Evolutionary conservation across 768 basidiomycete species (phyloP), one percentile per base, ranked within the genome.

Genomic region (Boletus sp.): DNA sequence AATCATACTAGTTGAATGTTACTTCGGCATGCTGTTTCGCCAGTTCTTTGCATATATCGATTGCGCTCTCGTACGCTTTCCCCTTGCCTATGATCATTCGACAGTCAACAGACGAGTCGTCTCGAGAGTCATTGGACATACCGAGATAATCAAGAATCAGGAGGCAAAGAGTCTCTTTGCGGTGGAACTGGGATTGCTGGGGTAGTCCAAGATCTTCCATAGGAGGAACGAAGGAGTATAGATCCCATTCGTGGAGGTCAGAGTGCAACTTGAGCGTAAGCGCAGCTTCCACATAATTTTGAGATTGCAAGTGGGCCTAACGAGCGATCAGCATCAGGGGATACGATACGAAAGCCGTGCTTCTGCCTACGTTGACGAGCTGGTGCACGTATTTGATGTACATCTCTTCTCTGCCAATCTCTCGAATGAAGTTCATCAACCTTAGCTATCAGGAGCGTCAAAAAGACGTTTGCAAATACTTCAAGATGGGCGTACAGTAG

Each of bases 301-400:
- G 91, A 15, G 90, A 86, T 74, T 90, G 87, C 2, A 94, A 76
- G 67, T 92, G 92, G 81, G 91, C 91, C 90, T 93, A 62, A 47
- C 56, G 54, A 11, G 2, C 30, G 56, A 42, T 73, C 47, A 71
- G 64, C 12, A 30, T 42, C 41, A 51, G 12, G 24, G 15, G 10
- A 51, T 11, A n/a, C 18, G 9, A 37, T 44, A 50, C 15, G 0
- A 46, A 41, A 35, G 18, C 20, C 35, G 30, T 2, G 49, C 55
- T 45, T 56, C 18, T 28, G 64, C 86, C 63, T 67, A 94, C 91
- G 64, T 92, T 90, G 50, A 96, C 92, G 28, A 97, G 85, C 67
- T 95, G 92, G 67, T 97, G 93, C 24, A 96, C 90, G 70, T 96
- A 96, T 81, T 94, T 92, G 73, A 95, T 90, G 66, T 94, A 96